phyloP scores from a whole-genome alignment of 768 basidiomycete genomes.

The Trametes cinnabarina region DNA sequence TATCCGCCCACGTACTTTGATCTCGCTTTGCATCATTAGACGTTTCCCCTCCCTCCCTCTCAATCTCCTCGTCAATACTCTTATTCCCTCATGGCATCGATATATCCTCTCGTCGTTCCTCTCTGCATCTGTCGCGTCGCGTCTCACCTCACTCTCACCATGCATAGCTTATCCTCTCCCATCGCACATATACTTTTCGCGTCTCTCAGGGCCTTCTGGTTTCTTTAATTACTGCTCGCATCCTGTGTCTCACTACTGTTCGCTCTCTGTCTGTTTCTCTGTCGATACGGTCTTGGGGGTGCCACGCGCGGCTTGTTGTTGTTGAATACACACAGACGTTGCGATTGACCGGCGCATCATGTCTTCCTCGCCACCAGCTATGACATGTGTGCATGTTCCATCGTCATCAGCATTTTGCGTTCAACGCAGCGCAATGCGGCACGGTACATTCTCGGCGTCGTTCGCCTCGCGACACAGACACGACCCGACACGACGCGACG shows the following conservation, averaged over 20 bases:
- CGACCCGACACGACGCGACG: neutral
- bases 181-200: conserved; percentile 9
- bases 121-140: too few relatives aligned
- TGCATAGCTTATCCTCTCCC: conserved; percentile 6
- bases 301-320: conserved; percentile 17
- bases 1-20: conserved; percentile 21
- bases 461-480: too few relatives aligned
- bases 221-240: conserved; percentile 19
- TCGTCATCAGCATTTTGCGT: neutral
- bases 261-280: conserved; percentile 3
- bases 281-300: conserved; percentile 12
- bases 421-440: neutral
- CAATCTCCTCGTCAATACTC: conserved; percentile 1
- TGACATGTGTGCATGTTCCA: neutral
- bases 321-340: conserved; percentile 15
- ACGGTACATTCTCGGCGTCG: too few relatives aligned
- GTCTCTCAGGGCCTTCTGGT: conserved; percentile 18
- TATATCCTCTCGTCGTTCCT: conserved; percentile 14
- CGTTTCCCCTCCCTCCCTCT: conserved; percentile 14
- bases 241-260: conserved; percentile 19
- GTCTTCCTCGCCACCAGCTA: neutral
- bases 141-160: conserved; percentile 10
- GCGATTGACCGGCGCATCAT: conserved; percentile 1
- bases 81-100: conserved; percentile 24
- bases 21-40: conserved; percentile 26